These are phyloP conservation scores for Aspergillus incahuasiensis DNA, from an alignment of 495 filamentous ascomycete species.

Conservation along the genomic window DNA sequence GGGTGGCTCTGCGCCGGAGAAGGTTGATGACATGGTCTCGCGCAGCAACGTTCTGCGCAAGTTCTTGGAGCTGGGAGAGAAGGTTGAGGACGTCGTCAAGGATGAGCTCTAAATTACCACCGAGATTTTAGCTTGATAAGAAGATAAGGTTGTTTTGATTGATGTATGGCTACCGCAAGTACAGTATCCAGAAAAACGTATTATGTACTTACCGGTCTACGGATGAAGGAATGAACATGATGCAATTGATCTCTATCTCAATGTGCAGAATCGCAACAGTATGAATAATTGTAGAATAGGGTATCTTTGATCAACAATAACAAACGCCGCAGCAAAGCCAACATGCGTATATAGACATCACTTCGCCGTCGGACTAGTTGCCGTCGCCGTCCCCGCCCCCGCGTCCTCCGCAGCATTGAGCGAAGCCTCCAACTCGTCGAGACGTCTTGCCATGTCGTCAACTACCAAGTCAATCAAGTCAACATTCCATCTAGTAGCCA, in stretches of 20 bases:
- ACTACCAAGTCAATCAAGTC: constrained; percentile 45
- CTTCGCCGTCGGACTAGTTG: constrained; percentile 16
- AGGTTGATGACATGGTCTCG: constrained; percentile 81
- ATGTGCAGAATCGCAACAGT: neutral
- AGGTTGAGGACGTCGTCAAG: constrained; percentile 37
- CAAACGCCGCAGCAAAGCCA: neutral
- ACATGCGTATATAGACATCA: constrained; percentile 8
- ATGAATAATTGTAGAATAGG: neutral
- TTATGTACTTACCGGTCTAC: neutral
- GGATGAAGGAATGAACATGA: neutral
- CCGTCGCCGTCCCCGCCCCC: neutral
- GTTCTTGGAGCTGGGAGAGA: constrained; percentile 53
- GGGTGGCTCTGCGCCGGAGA: constrained; percentile 77
- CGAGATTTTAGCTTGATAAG: neutral
- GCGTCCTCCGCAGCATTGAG: constrained; percentile 20
- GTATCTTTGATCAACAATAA: constrained; percentile 4
- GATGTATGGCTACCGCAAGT: neutral
- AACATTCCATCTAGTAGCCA: neutral
- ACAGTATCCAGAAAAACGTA: neutral
- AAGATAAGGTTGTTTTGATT: neutral
- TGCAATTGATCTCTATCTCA: neutral
- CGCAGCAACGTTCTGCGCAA: constrained; percentile 83
- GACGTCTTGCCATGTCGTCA: constrained; percentile 89
- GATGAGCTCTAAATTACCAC: constrained; percentile 58
- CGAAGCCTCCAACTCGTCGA: constrained; percentile 82